Base-by-base conservation (phyloP, 1,284 basidiomycete species). In the Sutorius eximius region DNA sequence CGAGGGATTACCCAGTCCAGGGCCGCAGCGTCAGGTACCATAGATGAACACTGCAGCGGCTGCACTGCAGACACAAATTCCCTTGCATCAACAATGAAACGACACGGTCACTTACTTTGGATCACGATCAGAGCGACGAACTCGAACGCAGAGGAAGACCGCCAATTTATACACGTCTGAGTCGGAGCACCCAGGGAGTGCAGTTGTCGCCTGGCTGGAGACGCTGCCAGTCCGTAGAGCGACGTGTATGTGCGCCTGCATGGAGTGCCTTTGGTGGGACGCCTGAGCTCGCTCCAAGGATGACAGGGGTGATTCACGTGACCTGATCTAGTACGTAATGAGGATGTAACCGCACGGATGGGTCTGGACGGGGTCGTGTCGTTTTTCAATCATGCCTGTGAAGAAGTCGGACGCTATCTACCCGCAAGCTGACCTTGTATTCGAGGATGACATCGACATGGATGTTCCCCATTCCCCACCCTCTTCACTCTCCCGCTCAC, bases 371-470 rank as follows among this genome's bases (percentile, higher is more conserved):
- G 49, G 36, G 34, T 58, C 52, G 63, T 46, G 43, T 59, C 41
- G 37, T 48, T 44, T 54, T 54, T 38, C 51, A 56, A 49, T 59
- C 59, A 57, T 63, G 60, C 57, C 68, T 3, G 67, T 68, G 38
- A 62, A 60, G 58, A 64, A 66, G 43, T 40, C 55, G 27, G 52
- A 58, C 37, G 49, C 59, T 8, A 27, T 59, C 54, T 59, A 52
- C 56, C 61, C 66, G 24, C 59, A 64, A 36, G 47, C 59, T 48
- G 60, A 66, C 55, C 45, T 55, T 27, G 60, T 65, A 16, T 65
- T 67, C 59, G 65, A 69, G 50, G 69, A 70, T 55, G 70, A 71
- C 49, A 70, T 68, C 49, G 64, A 68, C 43, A 62, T 73, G 55
- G 67, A 69, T 33, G 48, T 59, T 22, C 60, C 41, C 33, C 62